phyloP scores from a whole-genome alignment of 2,329 filamentous ascomycete species.

The Arthroderma sp. region DNA sequence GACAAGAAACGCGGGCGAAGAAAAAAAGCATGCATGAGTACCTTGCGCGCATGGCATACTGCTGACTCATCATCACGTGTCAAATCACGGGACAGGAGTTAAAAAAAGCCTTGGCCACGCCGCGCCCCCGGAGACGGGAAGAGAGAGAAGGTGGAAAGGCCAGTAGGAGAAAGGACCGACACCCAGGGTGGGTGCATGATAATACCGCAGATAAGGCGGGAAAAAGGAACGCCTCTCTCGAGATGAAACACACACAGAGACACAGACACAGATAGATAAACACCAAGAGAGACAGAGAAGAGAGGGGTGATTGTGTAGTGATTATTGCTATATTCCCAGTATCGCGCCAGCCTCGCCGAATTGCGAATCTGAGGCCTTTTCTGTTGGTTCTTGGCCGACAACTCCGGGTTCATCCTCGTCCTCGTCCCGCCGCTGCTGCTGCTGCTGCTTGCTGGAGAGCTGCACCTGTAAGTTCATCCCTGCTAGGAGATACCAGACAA shows the following conservation, averaged over 20 bases:
- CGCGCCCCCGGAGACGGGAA: not conserved
- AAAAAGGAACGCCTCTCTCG: not conserved
- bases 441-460: not conserved
- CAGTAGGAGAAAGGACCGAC: not conserved
- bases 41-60: conserved; percentile 1
- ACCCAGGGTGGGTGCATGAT: not conserved
- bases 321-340: not conserved
- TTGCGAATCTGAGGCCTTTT: conserved; percentile 1
- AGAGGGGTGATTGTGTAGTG: not conserved
- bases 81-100: not conserved
- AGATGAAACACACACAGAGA: not conserved
- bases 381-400: conserved; percentile 6
- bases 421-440: not conserved
- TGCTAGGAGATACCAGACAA: conserved; percentile 27
- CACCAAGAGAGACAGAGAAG: not conserved
- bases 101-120: not conserved
- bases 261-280: not conserved
- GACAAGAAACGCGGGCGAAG: conserved; percentile 12
- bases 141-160: not conserved
- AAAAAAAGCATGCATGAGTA: not conserved
- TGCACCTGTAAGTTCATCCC: not conserved
- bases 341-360: not conserved
- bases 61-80: not conserved
- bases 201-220: not conserved
- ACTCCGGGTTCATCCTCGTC: not conserved